phyloP scores from a whole-genome alignment of 768 basidiomycete genomes.

The Phlebiopsis gigantea region DNA sequence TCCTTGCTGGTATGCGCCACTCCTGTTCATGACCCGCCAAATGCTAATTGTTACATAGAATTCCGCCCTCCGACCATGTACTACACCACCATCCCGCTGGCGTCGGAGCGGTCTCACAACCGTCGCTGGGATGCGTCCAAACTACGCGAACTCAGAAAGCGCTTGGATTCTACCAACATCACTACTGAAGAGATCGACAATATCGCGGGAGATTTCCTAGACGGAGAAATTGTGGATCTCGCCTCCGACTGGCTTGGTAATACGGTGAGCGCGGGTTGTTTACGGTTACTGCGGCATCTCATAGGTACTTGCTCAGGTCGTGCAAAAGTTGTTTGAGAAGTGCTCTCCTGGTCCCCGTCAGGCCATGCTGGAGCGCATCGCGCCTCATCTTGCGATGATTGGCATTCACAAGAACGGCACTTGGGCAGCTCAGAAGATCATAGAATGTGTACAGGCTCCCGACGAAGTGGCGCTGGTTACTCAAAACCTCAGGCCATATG shows the following conservation, averaged over 20 bases:
- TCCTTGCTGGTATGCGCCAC: slow-evolving; percentile 67
- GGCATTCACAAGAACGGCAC: slow-evolving; percentile 99
- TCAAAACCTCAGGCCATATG: slow-evolving; percentile 83
- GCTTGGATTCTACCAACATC: slow-evolving; percentile 87
- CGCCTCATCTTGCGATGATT: slow-evolving; percentile 93
- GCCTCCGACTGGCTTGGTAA: slow-evolving; percentile 99
- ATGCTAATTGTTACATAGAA: slow-evolving; percentile 41
- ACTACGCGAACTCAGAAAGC: slow-evolving; percentile 89
- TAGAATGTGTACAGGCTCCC: slow-evolving; percentile 84
- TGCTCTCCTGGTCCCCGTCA: slow-evolving; percentile 74
- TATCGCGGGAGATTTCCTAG: slow-evolving; percentile 85
- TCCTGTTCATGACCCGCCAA: background rate
- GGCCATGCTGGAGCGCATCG: slow-evolving; percentile 90
- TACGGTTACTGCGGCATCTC: background rate
- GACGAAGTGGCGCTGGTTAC: slow-evolving; percentile 85
- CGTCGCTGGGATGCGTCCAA: slow-evolving; percentile 92
- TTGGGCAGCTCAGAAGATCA: slow-evolving; percentile 99
- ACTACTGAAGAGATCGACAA: slow-evolving; percentile 83
- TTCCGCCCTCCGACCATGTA: slow-evolving; percentile 93
- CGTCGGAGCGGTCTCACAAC: slow-evolving; percentile 79
- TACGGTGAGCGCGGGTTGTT: slow-evolving; percentile 48
- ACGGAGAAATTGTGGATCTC: slow-evolving; percentile 91
- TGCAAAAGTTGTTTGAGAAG: slow-evolving; percentile 95
- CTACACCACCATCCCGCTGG: slow-evolving; percentile 91
- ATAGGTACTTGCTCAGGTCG: slow-evolving; percentile 48